Base-by-base conservation (phyloP, 352 stramenopile genomes). In the Pythium aphanidermatum region DNA sequence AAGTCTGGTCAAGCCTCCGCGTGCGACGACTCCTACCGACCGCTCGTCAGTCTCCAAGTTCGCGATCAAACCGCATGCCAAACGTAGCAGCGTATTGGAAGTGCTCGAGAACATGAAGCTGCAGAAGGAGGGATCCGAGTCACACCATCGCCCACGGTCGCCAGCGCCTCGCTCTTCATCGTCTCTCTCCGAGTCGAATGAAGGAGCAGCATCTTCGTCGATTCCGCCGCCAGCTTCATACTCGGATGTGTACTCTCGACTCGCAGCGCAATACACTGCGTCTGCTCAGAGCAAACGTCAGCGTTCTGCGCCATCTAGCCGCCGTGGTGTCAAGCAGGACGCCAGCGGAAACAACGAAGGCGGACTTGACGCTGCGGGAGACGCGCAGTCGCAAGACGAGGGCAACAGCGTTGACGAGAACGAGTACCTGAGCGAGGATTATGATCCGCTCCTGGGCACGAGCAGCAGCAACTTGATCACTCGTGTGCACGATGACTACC, bases 221-320 rank as follows among this genome's bases (percentile, higher is more conserved):
- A 58, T 75, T 16, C 76, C 77, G 4, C 70, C 79, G 34, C 76
- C 74, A 50, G 62, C 69, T 17, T 66, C 76, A 10, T 68, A 83
- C 19, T 55, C 61, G 21, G 81, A 93, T 40, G 81, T 93, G 10
- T 93, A 91, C 70, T 86, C 78, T 8, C 60, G 81, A 17, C 67
- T 93, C 26, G 80, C 78, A 7, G 78, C 72, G 13, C 77, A 89
- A 33, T 93, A 91, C 61, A 93, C 81, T 2, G 73, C 76, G 10
- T 91, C 81, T 14, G 79, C 81, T 8, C 79, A 93, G 47, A 91
- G 58, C 55, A 93, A 93, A 37, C 71, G 80, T 20, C 77, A 93
- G 30, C 60, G 67, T 4, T 60, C 67, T 3, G 36, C 52, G 25
- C 44, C 56, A 42, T 16, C 43, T 19, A 51, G 44, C 33, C 68